Conservation (phyloP, 371 early-diverging fungal species). For the Mucor velutinosus region DNA sequence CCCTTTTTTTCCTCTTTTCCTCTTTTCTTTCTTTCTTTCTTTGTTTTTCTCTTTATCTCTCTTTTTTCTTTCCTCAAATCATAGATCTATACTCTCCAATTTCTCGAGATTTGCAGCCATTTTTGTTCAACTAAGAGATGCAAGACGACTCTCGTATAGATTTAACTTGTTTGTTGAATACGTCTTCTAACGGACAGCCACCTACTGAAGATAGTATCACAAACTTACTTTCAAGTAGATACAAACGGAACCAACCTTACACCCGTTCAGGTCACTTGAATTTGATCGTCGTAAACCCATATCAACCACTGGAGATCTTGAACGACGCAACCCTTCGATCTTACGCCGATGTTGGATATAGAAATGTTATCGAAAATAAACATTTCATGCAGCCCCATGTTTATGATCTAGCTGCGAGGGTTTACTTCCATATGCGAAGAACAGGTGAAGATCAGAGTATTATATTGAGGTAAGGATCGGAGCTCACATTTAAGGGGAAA, state of each 20-base stretch:
- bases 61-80: not conserved
- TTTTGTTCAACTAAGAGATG: slow-evolving; percentile 22
- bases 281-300: slow-evolving; percentile 65
- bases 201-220: slow-evolving; percentile 62
- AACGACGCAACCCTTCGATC: slow-evolving; percentile 58
- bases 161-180: slow-evolving; percentile 39
- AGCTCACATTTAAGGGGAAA: not conserved
- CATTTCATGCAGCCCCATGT: slow-evolving; percentile 58
- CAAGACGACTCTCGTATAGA: slow-evolving; percentile 56
- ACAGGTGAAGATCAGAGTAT: slow-evolving; percentile 83
- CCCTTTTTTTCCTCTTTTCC: not conserved
- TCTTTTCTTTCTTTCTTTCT: slow-evolving; percentile 4
- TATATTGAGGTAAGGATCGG: slow-evolving; percentile 65
- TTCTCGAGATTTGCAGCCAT: not conserved
- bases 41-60: not conserved
- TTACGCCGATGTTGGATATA: slow-evolving; percentile 61
- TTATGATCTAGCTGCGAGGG: slow-evolving; percentile 64
- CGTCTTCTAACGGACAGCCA: slow-evolving; percentile 31
- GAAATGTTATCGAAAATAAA: slow-evolving; percentile 46
- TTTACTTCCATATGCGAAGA: slow-evolving; percentile 80
- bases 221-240: slow-evolving; percentile 55
- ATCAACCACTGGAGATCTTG: slow-evolving; percentile 49
- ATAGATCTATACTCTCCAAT: not conserved
- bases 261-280: slow-evolving; percentile 61
- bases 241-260: slow-evolving; percentile 58